phyloP scores from a whole-genome alignment of 2,329 filamentous ascomycete species.

The Fusarium secorum region DNA sequence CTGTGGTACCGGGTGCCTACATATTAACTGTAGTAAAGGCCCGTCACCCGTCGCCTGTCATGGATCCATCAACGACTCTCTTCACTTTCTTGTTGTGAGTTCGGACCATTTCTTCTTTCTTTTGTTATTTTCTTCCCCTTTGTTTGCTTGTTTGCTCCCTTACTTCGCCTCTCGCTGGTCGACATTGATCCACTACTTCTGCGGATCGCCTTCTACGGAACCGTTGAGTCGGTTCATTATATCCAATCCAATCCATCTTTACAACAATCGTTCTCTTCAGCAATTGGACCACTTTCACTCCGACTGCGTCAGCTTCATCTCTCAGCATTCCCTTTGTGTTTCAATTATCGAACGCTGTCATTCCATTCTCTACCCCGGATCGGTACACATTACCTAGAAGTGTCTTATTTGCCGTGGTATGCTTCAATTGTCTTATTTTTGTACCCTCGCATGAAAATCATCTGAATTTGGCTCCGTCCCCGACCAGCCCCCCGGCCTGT shows the following conservation, averaged over 20 bases:
- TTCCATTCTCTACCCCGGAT: slow-evolving; percentile 34
- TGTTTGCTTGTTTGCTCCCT: slow-evolving; percentile 21
- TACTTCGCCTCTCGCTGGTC: slow-evolving; percentile 35
- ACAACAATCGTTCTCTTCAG: slow-evolving; percentile 9
- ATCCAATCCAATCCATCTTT: not conserved
- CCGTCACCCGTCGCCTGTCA: slow-evolving; percentile 42
- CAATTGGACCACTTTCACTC: slow-evolving; percentile 17
- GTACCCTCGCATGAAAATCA: slow-evolving; percentile 29
- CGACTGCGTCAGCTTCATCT: slow-evolving; percentile 27
- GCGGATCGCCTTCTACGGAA: slow-evolving; percentile 16
- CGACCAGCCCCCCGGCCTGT: slow-evolving; percentile 27
- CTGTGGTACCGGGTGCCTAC: slow-evolving; percentile 30
- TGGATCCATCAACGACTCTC: slow-evolving; percentile 71
- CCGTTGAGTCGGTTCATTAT: slow-evolving; percentile 19
- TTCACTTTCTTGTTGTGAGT: slow-evolving; percentile 75
- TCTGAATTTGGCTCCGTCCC: slow-evolving; percentile 33
- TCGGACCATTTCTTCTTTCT: slow-evolving; percentile 39
- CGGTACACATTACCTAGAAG: slow-evolving; percentile 29
- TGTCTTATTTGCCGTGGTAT: slow-evolving; percentile 43
- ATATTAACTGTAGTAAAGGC: slow-evolving; percentile 37
- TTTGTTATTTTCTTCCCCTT: slow-evolving; percentile 16
- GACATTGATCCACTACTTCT: slow-evolving; percentile 21
- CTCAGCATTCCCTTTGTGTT: slow-evolving; percentile 39
- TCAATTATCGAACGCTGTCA: slow-evolving; percentile 39
- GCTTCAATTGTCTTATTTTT: slow-evolving; percentile 36